A percentile compares a stretch with the other conserved stretches of the same genome.
Conservation (phyloP, 495 filamentous ascomycete genomes). For the Aspergillus ostianus region DNA sequence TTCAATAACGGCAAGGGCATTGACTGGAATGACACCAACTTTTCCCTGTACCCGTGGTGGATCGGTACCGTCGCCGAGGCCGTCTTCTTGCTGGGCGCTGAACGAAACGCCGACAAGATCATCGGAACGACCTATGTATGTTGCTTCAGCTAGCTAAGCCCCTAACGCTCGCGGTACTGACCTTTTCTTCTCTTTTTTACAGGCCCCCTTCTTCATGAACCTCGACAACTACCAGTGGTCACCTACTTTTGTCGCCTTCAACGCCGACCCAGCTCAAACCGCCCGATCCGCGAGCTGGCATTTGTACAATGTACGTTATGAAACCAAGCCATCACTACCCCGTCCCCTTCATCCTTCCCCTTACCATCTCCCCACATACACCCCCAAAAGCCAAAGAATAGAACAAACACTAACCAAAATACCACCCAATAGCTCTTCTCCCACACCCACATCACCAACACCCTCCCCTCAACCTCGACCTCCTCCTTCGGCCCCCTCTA, state of each 20-base stretch:
- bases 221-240: constrained; percentile 48
- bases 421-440: constrained; percentile 37
- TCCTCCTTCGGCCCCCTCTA: constrained; percentile 43
- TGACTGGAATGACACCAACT: constrained; percentile 31
- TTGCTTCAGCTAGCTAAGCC: constrained; percentile 5
- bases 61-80: constrained; percentile 57
- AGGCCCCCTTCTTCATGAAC: constrained; percentile 50
- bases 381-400: too few species aligned
- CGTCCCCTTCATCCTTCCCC: too few species aligned
- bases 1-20: constrained; percentile 31
- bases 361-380: background rate
- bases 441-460: constrained; percentile 39
- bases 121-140: constrained; percentile 41
- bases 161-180: too few species aligned
- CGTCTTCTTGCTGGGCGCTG: constrained; percentile 63
- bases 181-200: too few species aligned
- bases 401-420: too few species aligned
- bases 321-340: too few species aligned
- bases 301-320: constrained; percentile 29
- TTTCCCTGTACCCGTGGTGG: constrained; percentile 52
- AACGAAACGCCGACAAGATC: constrained; percentile 60
- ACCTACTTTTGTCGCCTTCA: constrained; percentile 46
- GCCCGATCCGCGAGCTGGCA: constrained; percentile 46
- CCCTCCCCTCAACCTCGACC: constrained; percentile 40
- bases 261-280: constrained; percentile 38